These are phyloP conservation scores for Phenoliferia sp. DNA, from an alignment of 1,284 basidiomycete genomes.

Conservation along the genomic window DNA sequence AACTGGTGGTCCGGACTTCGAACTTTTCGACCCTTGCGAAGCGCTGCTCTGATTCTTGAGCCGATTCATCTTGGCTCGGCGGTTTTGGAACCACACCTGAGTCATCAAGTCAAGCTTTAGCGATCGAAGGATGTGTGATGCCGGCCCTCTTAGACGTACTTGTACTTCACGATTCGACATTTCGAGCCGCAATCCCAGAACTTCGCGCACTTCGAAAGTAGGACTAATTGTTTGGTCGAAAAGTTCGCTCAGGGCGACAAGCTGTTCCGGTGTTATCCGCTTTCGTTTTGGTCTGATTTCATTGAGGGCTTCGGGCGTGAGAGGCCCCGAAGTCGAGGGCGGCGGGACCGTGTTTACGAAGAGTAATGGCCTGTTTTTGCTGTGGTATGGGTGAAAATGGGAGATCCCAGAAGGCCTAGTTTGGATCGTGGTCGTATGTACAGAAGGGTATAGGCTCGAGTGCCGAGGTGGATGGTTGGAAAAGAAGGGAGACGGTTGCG, in stretches of 20 bases:
- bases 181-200: conserved; percentile 20
- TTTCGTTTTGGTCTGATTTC: conserved; percentile 34
- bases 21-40: too few relatives aligned
- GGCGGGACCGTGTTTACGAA: background rate
- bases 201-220: conserved; percentile 33
- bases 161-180: conserved; percentile 40
- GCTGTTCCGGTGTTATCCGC: conserved; percentile 34
- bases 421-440: background rate
- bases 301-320: background rate
- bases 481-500: too few relatives aligned
- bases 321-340: background rate
- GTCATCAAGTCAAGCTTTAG: background rate
- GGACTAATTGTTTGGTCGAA: conserved; percentile 37
- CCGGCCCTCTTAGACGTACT: conserved; percentile 9
- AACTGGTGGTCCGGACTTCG: background rate
- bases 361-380: background rate
- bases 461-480: background rate
- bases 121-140: background rate
- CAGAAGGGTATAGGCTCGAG: background rate
- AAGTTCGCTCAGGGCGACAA: conserved; percentile 24
- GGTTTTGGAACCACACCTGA: conserved; percentile 40
- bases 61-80: conserved; percentile 36
- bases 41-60: background rate
- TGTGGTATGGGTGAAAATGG: conserved; percentile 15
- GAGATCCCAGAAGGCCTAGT: background rate